Evolutionary conservation across 805 yeast genomes (phyloP).

Genomic region (Hemisphaericaspora nanyangensis): DNA sequence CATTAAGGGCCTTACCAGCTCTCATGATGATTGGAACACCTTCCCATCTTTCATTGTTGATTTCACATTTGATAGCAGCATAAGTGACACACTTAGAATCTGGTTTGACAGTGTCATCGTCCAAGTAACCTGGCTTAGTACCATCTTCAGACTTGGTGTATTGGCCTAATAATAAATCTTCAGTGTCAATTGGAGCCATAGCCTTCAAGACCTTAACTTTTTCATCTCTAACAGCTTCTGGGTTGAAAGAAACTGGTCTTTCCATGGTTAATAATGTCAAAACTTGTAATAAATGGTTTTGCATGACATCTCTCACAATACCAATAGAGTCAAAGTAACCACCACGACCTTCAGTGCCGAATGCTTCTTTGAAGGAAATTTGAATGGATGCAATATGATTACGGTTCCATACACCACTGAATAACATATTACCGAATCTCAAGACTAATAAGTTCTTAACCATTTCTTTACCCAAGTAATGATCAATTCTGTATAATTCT

Average conservation of each 20-base stretch:
- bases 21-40: conserved; percentile 95
- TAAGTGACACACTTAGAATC: conserved; percentile 87
- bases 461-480: conserved; percentile 96
- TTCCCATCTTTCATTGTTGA: conserved; percentile 94
- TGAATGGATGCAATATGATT: conserved; percentile 76
- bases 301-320: conserved; percentile 96
- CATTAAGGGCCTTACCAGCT: conserved; percentile 97
- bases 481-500: conserved; percentile 94
- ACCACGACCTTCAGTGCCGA: conserved; percentile 98
- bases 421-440: conserved; percentile 86
- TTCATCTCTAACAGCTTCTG: conserved; percentile 94
- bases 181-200: conserved; percentile 58
- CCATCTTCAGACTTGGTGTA: conserved; percentile 84
- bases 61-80: conserved; percentile 77
- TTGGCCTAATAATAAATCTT: conserved; percentile 82
- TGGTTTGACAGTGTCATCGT: conserved; percentile 82
- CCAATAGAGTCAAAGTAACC: conserved; percentile 96
- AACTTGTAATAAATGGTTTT: conserved; percentile 92
- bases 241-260: conserved; percentile 84
- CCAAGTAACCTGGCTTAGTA: conserved; percentile 81
- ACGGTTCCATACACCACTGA: conserved; percentile 86
- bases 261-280: conserved; percentile 92
- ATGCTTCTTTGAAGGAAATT: conserved; percentile 94
- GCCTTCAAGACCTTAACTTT: conserved; percentile 90
- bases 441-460: conserved; percentile 88